A percentile compares a stretch with the other conserved stretches of the same genome.
Conservation (phyloP, 805 yeast genomes). For the Ogataea saltuana region DNA sequence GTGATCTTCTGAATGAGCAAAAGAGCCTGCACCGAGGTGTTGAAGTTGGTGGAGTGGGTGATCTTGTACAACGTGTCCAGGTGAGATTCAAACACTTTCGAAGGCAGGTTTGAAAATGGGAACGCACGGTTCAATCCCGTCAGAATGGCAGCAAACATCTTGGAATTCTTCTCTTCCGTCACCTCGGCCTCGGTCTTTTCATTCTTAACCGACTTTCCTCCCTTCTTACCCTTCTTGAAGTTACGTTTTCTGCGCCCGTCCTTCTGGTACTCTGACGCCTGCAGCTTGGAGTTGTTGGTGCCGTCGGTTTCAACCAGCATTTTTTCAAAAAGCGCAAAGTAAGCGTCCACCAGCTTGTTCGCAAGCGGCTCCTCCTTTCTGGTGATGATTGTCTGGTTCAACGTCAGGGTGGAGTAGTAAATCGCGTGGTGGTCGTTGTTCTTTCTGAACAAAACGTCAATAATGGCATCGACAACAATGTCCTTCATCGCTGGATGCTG, state of each 20-base stretch:
- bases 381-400: slow-evolving; percentile 90
- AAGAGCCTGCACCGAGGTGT: slow-evolving; percentile 91
- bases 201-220: slow-evolving; percentile 75
- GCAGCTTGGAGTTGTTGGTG: slow-evolving; percentile 39
- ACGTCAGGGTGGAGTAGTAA: slow-evolving; percentile 83
- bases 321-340: slow-evolving; percentile 84
- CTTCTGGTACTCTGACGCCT: slow-evolving; percentile 51
- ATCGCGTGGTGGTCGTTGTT: slow-evolving; percentile 82
- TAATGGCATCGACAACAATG: slow-evolving; percentile 73
- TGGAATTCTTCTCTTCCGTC: slow-evolving; percentile 76
- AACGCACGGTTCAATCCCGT: slow-evolving; percentile 96
- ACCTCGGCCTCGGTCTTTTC: slow-evolving; percentile 66
- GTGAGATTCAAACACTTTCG: slow-evolving; percentile 70
- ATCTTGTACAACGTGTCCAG: slow-evolving; percentile 82
- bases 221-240: slow-evolving; percentile 81
- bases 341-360: slow-evolving; percentile 77
- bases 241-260: slow-evolving; percentile 69
- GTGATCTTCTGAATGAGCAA: slow-evolving; percentile 82
- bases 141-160: slow-evolving; percentile 82
- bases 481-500: slow-evolving; percentile 95
- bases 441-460: slow-evolving; percentile 75
- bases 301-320: slow-evolving; percentile 68
- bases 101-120: slow-evolving; percentile 81
- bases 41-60: slow-evolving; percentile 92
- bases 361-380: slow-evolving; percentile 79